Evolutionary conservation across 208 protist genomes (phyloP).

Genomic region (Crithidia expoeki): DNA sequence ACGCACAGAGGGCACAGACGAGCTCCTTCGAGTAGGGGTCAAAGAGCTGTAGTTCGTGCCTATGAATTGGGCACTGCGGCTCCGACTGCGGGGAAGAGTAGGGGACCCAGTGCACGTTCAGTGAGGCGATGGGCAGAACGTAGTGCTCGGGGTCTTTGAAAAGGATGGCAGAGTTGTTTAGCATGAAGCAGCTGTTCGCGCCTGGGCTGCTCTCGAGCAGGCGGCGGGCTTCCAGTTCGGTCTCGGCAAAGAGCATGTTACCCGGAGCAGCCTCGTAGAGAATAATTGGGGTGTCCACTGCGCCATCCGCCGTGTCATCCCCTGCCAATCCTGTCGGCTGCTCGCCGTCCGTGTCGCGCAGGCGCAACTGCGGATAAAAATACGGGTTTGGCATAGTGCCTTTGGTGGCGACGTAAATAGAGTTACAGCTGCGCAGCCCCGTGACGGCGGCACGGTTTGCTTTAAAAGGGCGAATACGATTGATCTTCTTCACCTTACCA

Average conservation of each 20-base stretch:
- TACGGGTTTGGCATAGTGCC: conserved; percentile 66
- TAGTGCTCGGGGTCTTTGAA: conserved; percentile 70
- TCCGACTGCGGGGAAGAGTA: conserved; percentile 64
- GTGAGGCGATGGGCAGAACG: conserved; percentile 69
- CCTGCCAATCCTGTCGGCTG: conserved; percentile 5
- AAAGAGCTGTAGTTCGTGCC: conserved; percentile 81
- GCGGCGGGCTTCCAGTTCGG: conserved; percentile 64
- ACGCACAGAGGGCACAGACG: conserved; percentile 77
- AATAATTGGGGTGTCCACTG: conserved; percentile 68
- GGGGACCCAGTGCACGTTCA: conserved; percentile 78
- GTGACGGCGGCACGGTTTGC: conserved; percentile 38
- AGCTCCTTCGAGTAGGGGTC: conserved; percentile 79
- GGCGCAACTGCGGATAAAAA: conserved; percentile 82
- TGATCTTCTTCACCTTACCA: conserved; percentile 79
- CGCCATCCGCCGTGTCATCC: conserved; percentile 23
- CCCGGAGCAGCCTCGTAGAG: conserved; percentile 85
- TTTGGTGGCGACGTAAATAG: conserved; percentile 86
- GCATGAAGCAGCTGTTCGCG: conserved; percentile 80
- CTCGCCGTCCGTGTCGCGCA: conserved; percentile 53
- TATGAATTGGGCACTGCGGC: conserved; percentile 80
- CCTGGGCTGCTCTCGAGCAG: conserved; percentile 46
- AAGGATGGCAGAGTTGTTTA: conserved; percentile 69
- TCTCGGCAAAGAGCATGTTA: conserved; percentile 88
- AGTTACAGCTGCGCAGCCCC: conserved; percentile 61
- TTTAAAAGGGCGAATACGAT: conserved; percentile 61